Conservation (phyloP, 2,329 filamentous ascomycete genomes). For the Fusarium sp. region DNA sequence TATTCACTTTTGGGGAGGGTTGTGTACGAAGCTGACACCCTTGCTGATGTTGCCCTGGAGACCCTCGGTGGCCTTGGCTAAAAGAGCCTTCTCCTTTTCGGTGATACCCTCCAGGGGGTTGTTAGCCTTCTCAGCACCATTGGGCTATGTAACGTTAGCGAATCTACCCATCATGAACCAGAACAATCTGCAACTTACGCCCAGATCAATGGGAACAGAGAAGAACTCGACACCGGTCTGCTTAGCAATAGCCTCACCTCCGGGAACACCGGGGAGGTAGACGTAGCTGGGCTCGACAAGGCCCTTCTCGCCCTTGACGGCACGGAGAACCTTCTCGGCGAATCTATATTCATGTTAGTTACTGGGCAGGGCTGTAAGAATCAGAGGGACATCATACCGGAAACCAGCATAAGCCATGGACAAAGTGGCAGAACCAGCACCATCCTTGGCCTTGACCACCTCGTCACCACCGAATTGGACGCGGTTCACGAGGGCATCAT, state of each 20-base stretch:
- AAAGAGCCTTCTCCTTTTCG: conserved; percentile 88
- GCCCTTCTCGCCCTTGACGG: conserved; percentile 87
- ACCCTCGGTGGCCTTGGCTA: conserved; percentile 78
- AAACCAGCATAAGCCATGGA: conserved; percentile 97
- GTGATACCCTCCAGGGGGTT: conserved; percentile 82
- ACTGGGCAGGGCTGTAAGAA: neutral
- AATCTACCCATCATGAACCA: conserved; percentile 28
- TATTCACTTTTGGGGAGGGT: conserved; percentile 86
- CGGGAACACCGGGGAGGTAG: conserved; percentile 90
- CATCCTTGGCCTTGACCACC: conserved; percentile 94
- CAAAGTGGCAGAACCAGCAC: conserved; percentile 87
- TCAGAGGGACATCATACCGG: conserved; percentile 65
- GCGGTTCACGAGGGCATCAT: conserved; percentile 90
- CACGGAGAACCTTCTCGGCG: conserved; percentile 92
- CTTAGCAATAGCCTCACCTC: conserved; percentile 87
- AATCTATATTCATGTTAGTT: conserved; percentile 67
- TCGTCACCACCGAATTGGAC: conserved; percentile 98
- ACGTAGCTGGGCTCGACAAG: conserved; percentile 95
- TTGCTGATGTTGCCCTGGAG: conserved; percentile 94
- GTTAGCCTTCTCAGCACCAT: conserved; percentile 85
- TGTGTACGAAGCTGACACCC: conserved; percentile 89
- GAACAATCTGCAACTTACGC: conserved; percentile 69
- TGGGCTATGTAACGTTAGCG: conserved; percentile 65
- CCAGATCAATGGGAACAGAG: conserved; percentile 94
- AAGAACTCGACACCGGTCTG: conserved; percentile 91